Percentiles rank a stretch among this genome's conserved stretches.
phyloP scores from a whole-genome alignment of 2,329 filamentous ascomycete species.

The Fusarium neocosmosporiellum region DNA sequence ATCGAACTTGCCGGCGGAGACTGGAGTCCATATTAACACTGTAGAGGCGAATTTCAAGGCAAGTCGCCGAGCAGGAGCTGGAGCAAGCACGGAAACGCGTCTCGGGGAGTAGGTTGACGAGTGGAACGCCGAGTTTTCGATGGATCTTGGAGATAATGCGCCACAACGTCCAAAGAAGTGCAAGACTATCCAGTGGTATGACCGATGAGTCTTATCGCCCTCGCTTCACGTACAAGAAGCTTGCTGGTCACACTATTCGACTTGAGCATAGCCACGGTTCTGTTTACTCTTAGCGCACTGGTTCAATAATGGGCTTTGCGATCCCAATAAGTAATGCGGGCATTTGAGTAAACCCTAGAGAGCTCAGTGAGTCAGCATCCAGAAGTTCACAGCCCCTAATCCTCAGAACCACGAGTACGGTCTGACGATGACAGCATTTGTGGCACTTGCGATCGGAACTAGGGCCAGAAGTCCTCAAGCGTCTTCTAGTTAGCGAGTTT shows the following conservation, averaged over 20 bases:
- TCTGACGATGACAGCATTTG: no score
- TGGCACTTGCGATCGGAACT: no score
- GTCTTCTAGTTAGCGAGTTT: no score
- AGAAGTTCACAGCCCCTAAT: no score
- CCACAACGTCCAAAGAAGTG: constrained; percentile 73
- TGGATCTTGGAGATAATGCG: constrained; percentile 58
- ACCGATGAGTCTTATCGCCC: constrained; percentile 87
- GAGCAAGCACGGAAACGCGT: constrained; percentile 47
- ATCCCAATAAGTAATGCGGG: no score
- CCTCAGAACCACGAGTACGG: no score
- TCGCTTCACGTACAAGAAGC: constrained; percentile 76
- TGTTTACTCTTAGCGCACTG: no score
- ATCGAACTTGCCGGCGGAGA: constrained; percentile 88
- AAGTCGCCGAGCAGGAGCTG: constrained; percentile 47
- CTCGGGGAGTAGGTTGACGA: constrained; percentile 65
- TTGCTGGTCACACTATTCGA: constrained; percentile 71
- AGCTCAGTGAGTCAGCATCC: no score
- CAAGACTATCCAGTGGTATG: constrained; percentile 71
- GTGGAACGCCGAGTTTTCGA: constrained; percentile 71
- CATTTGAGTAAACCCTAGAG: no score
- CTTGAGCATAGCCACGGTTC: no score
- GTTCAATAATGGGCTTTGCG: no score
- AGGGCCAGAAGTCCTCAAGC: no score
- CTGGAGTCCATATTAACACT: constrained; percentile 74
- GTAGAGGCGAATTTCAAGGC: constrained; percentile 53